Evolutionary conservation across 2,329 filamentous ascomycete species (phyloP).

Genomic region (Remersonia thermophila): DNA sequence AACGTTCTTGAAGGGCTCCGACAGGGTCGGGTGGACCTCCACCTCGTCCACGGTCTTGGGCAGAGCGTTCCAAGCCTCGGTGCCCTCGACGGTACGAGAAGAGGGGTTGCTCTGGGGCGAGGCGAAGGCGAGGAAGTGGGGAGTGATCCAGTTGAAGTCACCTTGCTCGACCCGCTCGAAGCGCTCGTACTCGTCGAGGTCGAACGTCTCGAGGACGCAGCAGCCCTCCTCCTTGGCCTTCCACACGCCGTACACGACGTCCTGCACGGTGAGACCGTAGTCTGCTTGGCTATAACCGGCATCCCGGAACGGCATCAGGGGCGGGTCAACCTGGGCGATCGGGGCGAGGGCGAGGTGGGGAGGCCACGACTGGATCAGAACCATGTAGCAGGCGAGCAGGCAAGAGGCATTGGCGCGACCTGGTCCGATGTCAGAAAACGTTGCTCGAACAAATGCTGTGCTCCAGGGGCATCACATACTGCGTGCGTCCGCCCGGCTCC

Average conservation of each 20-base stretch:
- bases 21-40: slow-evolving; percentile 56
- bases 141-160: slow-evolving; percentile 99
- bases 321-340: slow-evolving; percentile 91
- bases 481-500: slow-evolving; percentile 81
- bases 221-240: slow-evolving; percentile 94
- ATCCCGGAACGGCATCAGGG: slow-evolving; percentile 96
- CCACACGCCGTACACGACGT: slow-evolving; percentile 97
- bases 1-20: slow-evolving; percentile 90
- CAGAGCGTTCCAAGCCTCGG: slow-evolving; percentile 60
- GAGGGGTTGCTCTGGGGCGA: slow-evolving; percentile 78
- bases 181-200: slow-evolving; percentile 91
- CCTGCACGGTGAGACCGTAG: slow-evolving; percentile 89
- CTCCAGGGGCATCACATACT: slow-evolving; percentile 49
- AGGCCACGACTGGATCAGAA: slow-evolving; percentile 94
- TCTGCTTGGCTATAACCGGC: slow-evolving; percentile 97
- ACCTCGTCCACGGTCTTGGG: slow-evolving; percentile 67
- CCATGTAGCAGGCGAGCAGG: slow-evolving; percentile 95
- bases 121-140: slow-evolving; percentile 89
- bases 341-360: slow-evolving; percentile 90
- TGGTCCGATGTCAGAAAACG: slow-evolving; percentile 22
- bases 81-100: slow-evolving; percentile 56
- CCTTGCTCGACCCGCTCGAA: slow-evolving; percentile 95
- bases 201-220: slow-evolving; percentile 85
- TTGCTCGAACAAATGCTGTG: too few species aligned
- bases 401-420: slow-evolving; percentile 88